These are phyloP conservation scores for Chlamydomonas sphaeroides DNA, from an alignment of 139 green algal genomes.

Conservation along the genomic window DNA sequence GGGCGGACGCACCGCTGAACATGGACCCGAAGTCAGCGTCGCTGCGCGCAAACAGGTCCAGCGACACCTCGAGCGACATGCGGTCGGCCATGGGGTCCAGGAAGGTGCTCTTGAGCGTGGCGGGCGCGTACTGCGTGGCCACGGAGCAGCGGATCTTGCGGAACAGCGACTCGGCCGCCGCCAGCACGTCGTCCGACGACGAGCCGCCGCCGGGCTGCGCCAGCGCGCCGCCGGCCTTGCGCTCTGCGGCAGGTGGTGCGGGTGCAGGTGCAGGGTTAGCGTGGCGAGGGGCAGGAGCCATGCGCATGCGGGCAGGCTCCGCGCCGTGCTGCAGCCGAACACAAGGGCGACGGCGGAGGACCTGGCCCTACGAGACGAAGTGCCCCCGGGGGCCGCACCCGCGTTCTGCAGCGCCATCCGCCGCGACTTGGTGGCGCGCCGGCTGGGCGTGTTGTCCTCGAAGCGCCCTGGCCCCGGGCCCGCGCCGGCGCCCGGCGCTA, in stretches of 20 bases:
- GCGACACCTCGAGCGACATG: slow-evolving; percentile 67
- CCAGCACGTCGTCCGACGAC: slow-evolving; percentile 58
- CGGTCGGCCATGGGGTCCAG: slow-evolving; percentile 75
- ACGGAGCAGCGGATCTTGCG: slow-evolving; percentile 63
- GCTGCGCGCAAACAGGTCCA: slow-evolving; percentile 78
- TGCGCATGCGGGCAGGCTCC: too few species aligned
- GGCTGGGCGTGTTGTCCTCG: slow-evolving; percentile 72
- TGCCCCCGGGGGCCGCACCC: background rate
- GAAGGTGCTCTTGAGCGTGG: slow-evolving; percentile 87
- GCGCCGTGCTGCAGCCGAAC: too few species aligned
- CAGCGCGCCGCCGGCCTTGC: background rate
- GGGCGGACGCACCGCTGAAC: slow-evolving; percentile 71
- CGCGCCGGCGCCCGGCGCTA: background rate
- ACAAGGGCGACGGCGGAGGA: too few species aligned
- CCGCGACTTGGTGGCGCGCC: slow-evolving; percentile 61
- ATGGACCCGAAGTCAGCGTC: slow-evolving; percentile 84
- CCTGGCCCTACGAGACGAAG: too few species aligned
- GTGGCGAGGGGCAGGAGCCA: too few species aligned
- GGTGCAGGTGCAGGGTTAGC: too few species aligned
- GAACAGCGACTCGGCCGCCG: slow-evolving; percentile 66
- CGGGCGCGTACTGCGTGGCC: slow-evolving; percentile 72
- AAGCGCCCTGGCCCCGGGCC: slow-evolving; percentile 53
- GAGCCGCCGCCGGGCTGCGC: background rate
- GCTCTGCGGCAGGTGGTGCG: too few species aligned
- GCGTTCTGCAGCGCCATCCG: slow-evolving; percentile 17